Percentiles rank a stretch among this genome's conserved stretches.
phyloP scores from a whole-genome alignment of 306 rosid species.

The Bauhinia variegata region DNA sequence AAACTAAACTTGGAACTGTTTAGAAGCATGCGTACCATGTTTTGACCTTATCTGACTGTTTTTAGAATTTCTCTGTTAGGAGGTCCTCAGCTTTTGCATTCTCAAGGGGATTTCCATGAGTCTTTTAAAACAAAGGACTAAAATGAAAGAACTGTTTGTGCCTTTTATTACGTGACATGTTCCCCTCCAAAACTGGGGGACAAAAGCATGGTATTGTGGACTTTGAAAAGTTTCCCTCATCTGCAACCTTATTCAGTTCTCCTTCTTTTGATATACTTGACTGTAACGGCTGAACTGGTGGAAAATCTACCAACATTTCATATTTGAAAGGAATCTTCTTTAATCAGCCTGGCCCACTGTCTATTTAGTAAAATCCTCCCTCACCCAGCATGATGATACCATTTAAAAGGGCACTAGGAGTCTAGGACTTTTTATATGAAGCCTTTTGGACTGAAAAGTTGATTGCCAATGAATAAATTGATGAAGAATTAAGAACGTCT shows the following conservation, averaged over 20 bases:
- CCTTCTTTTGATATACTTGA: not conserved
- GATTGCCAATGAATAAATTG: constrained; percentile 2
- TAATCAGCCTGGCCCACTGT: not conserved
- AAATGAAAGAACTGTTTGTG: not conserved
- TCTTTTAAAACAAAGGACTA: not conserved
- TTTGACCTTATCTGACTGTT: not conserved
- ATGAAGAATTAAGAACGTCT: constrained; percentile 8
- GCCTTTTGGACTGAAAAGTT: not conserved
- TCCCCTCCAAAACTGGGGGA: not conserved
- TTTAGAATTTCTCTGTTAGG: not conserved
- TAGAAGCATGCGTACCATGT: not conserved
- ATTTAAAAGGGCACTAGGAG: not conserved
- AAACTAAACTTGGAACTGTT: not conserved
- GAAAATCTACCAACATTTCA: not conserved
- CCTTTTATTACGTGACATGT: not conserved
- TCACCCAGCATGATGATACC: not conserved
- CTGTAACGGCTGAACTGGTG: not conserved
- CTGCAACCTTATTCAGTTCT: not conserved
- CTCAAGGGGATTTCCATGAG: not conserved
- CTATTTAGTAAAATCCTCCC: not conserved
- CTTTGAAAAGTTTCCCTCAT: not conserved
- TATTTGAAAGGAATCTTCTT: too few relatives aligned
- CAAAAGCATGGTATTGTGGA: not conserved
- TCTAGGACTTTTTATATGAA: not conserved
- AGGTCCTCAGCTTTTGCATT: not conserved